phyloP scores from a whole-genome alignment of 1,284 basidiomycete genomes.

The Ustilago xerochloae region DNA sequence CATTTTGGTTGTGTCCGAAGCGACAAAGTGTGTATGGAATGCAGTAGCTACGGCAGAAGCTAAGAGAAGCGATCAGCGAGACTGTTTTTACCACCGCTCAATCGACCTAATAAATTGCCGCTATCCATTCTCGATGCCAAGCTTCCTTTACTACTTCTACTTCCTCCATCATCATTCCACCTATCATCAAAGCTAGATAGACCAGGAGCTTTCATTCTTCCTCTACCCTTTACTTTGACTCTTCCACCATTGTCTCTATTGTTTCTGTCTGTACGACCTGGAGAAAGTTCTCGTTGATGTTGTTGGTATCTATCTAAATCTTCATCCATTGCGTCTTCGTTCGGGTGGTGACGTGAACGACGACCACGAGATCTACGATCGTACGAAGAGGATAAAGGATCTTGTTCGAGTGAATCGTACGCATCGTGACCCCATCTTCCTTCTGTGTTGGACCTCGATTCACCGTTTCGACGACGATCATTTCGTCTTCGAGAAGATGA shows the following conservation, averaged over 20 bases:
- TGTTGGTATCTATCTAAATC: constrained; percentile 29
- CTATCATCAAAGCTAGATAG: constrained; percentile 12
- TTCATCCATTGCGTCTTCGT: constrained; percentile 38
- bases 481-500: constrained; percentile 4
- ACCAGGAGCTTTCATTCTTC: constrained; percentile 49
- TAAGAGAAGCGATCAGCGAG: constrained; percentile 38
- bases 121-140: neutral
- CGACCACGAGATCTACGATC: neutral
- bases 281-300: constrained; percentile 44
- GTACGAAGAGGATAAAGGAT: neutral
- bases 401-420: constrained; percentile 10
- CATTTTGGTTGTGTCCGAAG: neutral
- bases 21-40: neutral
- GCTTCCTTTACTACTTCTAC: neutral
- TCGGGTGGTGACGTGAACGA: constrained; percentile 10
- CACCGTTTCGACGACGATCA: neutral
- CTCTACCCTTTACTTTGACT: constrained; percentile 40
- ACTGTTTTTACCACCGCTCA: neutral
- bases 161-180: neutral
- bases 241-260: constrained; percentile 2
- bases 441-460: neutral
- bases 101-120: constrained; percentile 11
- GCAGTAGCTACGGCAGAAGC: no score
- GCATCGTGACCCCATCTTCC: constrained; percentile 38
- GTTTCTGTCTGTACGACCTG: constrained; percentile 3